Evolutionary conservation across 2,329 filamentous ascomycete species (phyloP), one percentile per base, ranked within the genome.

Genomic region (Colletotrichum lini): DNA sequence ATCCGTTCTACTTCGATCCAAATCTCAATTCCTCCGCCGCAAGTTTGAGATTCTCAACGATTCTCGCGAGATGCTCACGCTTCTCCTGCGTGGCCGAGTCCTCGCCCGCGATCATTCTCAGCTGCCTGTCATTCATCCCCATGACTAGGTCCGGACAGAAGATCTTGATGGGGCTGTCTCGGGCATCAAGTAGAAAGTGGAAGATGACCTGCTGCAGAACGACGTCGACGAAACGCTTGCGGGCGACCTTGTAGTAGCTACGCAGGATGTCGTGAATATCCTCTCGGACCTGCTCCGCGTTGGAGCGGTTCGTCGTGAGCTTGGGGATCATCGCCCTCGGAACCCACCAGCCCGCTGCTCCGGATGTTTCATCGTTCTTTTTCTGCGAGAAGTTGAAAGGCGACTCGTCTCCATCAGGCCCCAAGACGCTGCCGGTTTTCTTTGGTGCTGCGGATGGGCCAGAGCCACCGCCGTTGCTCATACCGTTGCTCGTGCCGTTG

Each of bases 161-260:
- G 0, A 89, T 79, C 12, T 79, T 82, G 2, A 92, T 79, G 0
- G 90, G 90, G 7, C 87, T 87, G 0, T 82, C 73, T 0, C 83
- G 75, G 0, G 86, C 85, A 1, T 79, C 80, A 0, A 92, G 78
- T 0, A 93, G 82, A 70, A 84, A 83, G 75, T 90, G 80, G 53
- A 88, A 85, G 2, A 88, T 81, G 0, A 85, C 88, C 73, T 93
- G 91, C 72, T 86, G 85, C 75, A 84, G 90, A 2, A 94, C 78
- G 3, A 83, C 86, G 74, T 94, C 91, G 2, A 92, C 85, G 68
- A 94, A 92, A 0, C 90, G 86, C 75, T 88, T 88, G 15, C 82
- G 83, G 0, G 90, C 84, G 1, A 92, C 86, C 35, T 88, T 84
- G 80, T 93, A 93, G 78, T 91, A 93, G 2, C 86, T 83, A 38